These are phyloP conservation scores for Phytophthora europaea DNA, from an alignment of 352 stramenopile species.

Conservation along the genomic window DNA sequence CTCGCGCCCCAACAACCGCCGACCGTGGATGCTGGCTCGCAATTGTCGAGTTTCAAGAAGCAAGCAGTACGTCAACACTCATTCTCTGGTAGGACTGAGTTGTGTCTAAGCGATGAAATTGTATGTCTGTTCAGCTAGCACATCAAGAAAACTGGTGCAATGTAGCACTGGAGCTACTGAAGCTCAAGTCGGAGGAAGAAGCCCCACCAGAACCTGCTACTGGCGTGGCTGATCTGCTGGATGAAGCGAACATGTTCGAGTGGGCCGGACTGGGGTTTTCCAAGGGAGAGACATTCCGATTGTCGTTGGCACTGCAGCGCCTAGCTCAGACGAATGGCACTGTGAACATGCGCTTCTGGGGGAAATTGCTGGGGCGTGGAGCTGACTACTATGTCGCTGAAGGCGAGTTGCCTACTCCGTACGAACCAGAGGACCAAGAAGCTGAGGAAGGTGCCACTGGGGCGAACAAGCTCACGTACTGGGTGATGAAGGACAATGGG, in stretches of 20 bases:
- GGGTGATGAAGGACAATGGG: conserved; percentile 87
- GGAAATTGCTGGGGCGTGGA: conserved; percentile 81
- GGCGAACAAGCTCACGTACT: conserved; percentile 93
- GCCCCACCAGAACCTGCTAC: conserved; percentile 47
- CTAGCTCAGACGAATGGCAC: conserved; percentile 67
- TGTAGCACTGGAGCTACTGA: conserved; percentile 66
- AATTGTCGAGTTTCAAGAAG: conserved; percentile 55
- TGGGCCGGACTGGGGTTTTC: conserved; percentile 84
- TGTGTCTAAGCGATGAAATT: neutral
- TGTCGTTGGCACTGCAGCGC: conserved; percentile 71
- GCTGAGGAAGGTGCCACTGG: conserved; percentile 75
- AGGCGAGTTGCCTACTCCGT: conserved; percentile 58
- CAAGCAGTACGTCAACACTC: conserved; percentile 54
- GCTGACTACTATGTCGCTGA: conserved; percentile 90
- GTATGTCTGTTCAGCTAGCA: conserved; percentile 45
- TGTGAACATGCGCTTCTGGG: conserved; percentile 89
- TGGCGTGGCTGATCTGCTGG: conserved; percentile 71
- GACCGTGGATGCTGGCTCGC: conserved; percentile 28
- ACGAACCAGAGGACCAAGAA: conserved; percentile 74
- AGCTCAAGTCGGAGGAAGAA: conserved; percentile 60
- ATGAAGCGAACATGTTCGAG: conserved; percentile 88
- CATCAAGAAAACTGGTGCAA: conserved; percentile 77
- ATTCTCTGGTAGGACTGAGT: neutral
- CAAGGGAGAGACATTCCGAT: conserved; percentile 75
- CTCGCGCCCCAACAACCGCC: conserved; percentile 44